phyloP scores from a whole-genome alignment of 1,284 basidiomycete species.

The Malassezia dermatis region DNA sequence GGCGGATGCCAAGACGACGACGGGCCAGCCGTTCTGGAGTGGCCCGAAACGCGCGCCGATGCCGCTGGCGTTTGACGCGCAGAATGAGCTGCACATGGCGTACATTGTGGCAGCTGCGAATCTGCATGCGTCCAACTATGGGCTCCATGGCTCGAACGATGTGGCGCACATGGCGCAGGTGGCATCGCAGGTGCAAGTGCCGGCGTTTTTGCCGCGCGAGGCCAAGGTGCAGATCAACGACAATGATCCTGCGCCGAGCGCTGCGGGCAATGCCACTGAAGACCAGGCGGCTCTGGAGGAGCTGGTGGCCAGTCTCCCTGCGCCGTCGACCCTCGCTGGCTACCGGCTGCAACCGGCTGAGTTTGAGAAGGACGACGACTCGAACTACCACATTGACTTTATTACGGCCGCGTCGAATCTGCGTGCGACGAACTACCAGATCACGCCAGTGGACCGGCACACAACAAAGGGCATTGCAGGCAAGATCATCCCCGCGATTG shows the following conservation, averaged over 20 bases:
- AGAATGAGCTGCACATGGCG: constrained; percentile 69
- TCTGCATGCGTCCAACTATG: constrained; percentile 96
- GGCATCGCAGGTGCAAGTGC: constrained; percentile 71
- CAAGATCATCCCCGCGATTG: constrained; percentile 99
- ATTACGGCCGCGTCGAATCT: constrained; percentile 97
- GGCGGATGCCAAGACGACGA: constrained; percentile 76
- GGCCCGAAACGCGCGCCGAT: constrained; percentile 98
- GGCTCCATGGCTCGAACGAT: constrained; percentile 80
- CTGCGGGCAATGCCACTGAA: constrained; percentile 8
- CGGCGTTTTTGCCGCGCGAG: constrained; percentile 83
- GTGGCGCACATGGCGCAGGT: constrained; percentile 70
- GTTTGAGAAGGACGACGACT: constrained; percentile 99
- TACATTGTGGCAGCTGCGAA: constrained; percentile 92
- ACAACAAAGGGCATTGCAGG: constrained; percentile 97
- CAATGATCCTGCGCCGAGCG: constrained; percentile 64
- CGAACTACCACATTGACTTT: constrained; percentile 97
- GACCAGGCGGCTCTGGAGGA: constrained; percentile 33
- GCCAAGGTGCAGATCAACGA: constrained; percentile 92
- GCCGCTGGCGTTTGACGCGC: constrained; percentile 64
- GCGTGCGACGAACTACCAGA: constrained; percentile 89
- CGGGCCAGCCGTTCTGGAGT: constrained; percentile 65
- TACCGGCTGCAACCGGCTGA: constrained; percentile 89
- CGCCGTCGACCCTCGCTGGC: constrained; percentile 63
- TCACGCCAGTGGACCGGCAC: constrained; percentile 77
- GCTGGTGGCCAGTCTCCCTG: constrained; percentile 35